Base-by-base conservation (phyloP, 345 rosid species). In the Boechera retrofracta region DNA sequence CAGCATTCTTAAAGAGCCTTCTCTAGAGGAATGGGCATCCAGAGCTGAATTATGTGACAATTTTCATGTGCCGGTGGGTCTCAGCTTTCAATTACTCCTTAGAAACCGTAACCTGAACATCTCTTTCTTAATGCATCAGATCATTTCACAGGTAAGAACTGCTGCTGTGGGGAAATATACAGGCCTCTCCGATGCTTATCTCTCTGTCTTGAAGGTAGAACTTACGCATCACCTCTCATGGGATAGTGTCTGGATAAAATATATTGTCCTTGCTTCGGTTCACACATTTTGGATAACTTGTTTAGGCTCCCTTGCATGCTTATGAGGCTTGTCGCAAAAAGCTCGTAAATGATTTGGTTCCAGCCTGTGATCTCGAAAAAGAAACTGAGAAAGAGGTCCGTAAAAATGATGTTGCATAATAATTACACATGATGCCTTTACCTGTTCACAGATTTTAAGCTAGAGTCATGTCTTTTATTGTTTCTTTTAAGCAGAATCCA, bases 221-320 rank as follows among this genome's bases (percentile, higher is more conserved):
- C 58, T 67, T 51, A 45, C 36, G 16, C 39, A 44, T 53, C 16
- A 45, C 45, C 28, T 24, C 33, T 24, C 59, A 32, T 33, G 12
- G 12, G 6, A 26, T 41, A 32, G 18, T 69, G n/a, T 67, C 54
- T 61, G 12, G 6, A 33, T 33, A 5, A 49, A 28, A 54, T 21
- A 54, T 54, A 58, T 10, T 62, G 54, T 26, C 16, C 6, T 53
- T 69, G 64, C 5, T 6, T 64, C 3, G 26, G 45, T 63, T 63
- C 66, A 70, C 52, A 77, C 69, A 16, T 66, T 59, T 64, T 21
- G 32, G 24, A 54, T 57, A 49, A 66, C 73, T 58, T 72, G 41
- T 73, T 21, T 86, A 94, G 98, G 98, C 98, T 79, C 96, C 91
- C 75, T 77, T 94, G 78, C 98, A 94, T 81, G 97, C 98, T 72